Percentiles rank a stretch among this genome's conserved stretches.
Conservation (phyloP, 148 eudicot genomes). For the Selenicereus undatus region DNA sequence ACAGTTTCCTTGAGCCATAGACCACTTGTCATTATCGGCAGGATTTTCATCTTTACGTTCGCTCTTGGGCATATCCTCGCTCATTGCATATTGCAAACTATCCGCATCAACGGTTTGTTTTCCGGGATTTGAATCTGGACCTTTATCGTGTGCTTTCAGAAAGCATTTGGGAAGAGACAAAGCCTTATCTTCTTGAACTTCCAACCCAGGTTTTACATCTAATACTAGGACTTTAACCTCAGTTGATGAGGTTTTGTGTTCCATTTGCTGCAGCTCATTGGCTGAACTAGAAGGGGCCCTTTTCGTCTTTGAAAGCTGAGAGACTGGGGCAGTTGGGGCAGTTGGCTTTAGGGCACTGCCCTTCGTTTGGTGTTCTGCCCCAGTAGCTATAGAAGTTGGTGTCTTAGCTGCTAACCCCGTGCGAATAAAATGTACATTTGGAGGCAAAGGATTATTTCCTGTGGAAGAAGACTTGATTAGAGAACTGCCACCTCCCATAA, state of each 20-base stretch:
- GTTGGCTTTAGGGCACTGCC: slow-evolving; percentile 31
- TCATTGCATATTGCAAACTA: slow-evolving; percentile 14
- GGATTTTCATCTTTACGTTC: not conserved
- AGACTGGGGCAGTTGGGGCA: slow-evolving; percentile 22
- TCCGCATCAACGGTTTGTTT: slow-evolving; percentile 19
- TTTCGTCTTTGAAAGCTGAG: slow-evolving; percentile 18
- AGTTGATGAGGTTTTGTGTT: slow-evolving; percentile 2
- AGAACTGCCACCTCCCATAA: slow-evolving; percentile 37
- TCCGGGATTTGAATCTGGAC: slow-evolving; percentile 13
- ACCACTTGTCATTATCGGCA: not conserved
- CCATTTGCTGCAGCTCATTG: slow-evolving; percentile 12
- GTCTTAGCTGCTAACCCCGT: slow-evolving; percentile 40
- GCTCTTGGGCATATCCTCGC: not conserved
- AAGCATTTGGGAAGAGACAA: slow-evolving; percentile 10
- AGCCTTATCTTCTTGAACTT: slow-evolving; percentile 17
- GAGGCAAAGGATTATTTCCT: slow-evolving; percentile 37
- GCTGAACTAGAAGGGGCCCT: slow-evolving; percentile 14
- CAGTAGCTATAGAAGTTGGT: slow-evolving; percentile 25
- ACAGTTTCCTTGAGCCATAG: slow-evolving; percentile 11
- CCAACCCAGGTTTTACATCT: slow-evolving; percentile 17
- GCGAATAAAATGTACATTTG: slow-evolving; percentile 60
- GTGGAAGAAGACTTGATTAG: slow-evolving; percentile 34
- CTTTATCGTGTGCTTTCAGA: slow-evolving; percentile 8
- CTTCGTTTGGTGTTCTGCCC: slow-evolving; percentile 31
- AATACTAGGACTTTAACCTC: slow-evolving; percentile 17